phyloP scores from a whole-genome alignment of 2,329 filamentous ascomycete species.

The Arthrobotrys musiformis region DNA sequence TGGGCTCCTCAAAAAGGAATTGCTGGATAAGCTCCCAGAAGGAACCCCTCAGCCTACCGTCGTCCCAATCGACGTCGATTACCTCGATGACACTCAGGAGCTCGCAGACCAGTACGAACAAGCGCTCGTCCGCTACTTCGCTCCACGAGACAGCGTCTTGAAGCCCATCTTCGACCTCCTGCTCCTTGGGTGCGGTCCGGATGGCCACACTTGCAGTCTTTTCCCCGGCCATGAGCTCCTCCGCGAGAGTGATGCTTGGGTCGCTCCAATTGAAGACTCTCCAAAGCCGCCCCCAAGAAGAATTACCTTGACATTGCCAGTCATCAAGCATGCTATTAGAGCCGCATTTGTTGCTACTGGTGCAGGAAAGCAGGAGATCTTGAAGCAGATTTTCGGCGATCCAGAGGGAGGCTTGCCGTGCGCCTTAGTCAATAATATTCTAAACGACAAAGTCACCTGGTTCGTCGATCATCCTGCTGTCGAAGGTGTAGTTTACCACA shows the following conservation, averaged over 20 bases:
- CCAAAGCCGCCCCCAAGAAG: slow-evolving; percentile 92
- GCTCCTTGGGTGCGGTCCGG: slow-evolving; percentile 90
- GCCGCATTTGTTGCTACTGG: slow-evolving; percentile 94
- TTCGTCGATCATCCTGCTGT: slow-evolving; percentile 89
- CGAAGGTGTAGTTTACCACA: slow-evolving; percentile 83
- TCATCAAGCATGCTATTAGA: slow-evolving; percentile 85
- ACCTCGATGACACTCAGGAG: slow-evolving; percentile 83
- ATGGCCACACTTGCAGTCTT: slow-evolving; percentile 95
- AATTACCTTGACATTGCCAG: slow-evolving; percentile 91
- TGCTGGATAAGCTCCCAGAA: slow-evolving; percentile 85
- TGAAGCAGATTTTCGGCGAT: slow-evolving; percentile 84
- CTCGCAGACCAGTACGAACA: slow-evolving; percentile 95
- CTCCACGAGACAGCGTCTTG: slow-evolving; percentile 90
- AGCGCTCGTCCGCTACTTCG: slow-evolving; percentile 83
- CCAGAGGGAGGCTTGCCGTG: slow-evolving; percentile 81
- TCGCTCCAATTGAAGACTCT: slow-evolving; percentile 88
- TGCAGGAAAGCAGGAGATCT: slow-evolving; percentile 85
- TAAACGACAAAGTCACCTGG: slow-evolving; percentile 90
- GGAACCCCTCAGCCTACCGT: slow-evolving; percentile 62
- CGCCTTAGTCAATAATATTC: slow-evolving; percentile 84
- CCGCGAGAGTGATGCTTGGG: slow-evolving; percentile 88
- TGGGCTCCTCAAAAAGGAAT: slow-evolving; percentile 82
- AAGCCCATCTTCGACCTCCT: slow-evolving; percentile 94
- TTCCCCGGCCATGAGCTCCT: slow-evolving; percentile 91
- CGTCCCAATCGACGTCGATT: slow-evolving; percentile 67